Conservation (phyloP, 2,329 filamentous ascomycete species). For the Sclerotinia nivalis region DNA sequence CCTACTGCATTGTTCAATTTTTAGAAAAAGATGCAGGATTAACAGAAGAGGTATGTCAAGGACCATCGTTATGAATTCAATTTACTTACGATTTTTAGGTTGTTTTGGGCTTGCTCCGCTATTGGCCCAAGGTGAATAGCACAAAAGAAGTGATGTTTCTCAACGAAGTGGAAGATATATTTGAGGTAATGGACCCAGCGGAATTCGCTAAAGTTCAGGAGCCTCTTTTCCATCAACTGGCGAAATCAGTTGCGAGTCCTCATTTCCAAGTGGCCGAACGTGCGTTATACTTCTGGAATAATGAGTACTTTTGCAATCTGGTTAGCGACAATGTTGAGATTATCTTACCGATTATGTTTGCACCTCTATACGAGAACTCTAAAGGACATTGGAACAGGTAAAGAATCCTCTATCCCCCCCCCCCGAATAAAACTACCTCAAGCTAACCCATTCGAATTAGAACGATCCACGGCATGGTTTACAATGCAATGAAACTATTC, state of each 20-base stretch:
- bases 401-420: conserved; percentile 17
- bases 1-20: conserved; percentile 99
- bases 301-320: conserved; percentile 99
- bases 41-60: conserved; percentile 79
- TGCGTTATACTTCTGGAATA: conserved; percentile 99
- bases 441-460: conserved; percentile 52
- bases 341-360: conserved; percentile 99
- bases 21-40: conserved; percentile 95
- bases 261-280: conserved; percentile 99
- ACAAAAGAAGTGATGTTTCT: conserved; percentile 99
- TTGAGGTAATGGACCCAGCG: conserved; percentile 98
- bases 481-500: conserved; percentile 99
- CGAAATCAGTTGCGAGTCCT: conserved; percentile 96
- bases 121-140: conserved; percentile 99
- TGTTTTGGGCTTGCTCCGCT: conserved; percentile 88
- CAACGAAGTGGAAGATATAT: conserved; percentile 98
- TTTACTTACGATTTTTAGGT: conserved; percentile 56
- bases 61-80: neutral
- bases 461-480: conserved; percentile 99
- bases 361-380: conserved; percentile 95
- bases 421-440: neutral
- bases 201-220: conserved; percentile 99
- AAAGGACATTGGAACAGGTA: conserved; percentile 99
- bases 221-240: conserved; percentile 92
- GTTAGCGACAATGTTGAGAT: conserved; percentile 99